Percentiles rank a stretch among this genome's conserved stretches.
phyloP scores from a whole-genome alignment of 2,329 filamentous ascomycete genomes.

The Claviceps arundinis region DNA sequence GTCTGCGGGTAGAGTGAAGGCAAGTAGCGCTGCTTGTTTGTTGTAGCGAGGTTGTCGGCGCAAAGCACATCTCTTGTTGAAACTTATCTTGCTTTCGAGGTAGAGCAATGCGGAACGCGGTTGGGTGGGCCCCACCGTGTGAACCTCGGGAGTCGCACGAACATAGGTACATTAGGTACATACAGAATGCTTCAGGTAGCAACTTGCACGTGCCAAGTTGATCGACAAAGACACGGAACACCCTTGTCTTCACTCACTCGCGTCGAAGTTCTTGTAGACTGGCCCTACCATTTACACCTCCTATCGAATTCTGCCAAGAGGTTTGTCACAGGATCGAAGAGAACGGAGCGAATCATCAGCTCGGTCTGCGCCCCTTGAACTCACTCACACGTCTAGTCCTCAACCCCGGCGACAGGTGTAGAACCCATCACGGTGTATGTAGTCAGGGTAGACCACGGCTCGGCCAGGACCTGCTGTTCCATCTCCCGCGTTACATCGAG shows the following conservation, averaged over 20 bases:
- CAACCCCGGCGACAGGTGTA: neutral
- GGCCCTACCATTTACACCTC: too few species aligned
- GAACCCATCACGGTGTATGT: neutral
- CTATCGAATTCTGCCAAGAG: too few species aligned
- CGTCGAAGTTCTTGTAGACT: too few species aligned
- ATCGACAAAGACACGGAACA: too few species aligned
- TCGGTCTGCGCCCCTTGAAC: neutral
- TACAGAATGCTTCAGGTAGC: too few species aligned
- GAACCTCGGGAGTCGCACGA: too few species aligned
- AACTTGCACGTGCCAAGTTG: too few species aligned
- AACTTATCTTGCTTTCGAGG: neutral
- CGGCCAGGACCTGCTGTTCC: neutral
- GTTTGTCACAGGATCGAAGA: neutral
- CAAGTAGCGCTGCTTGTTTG: neutral
- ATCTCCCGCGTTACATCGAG: neutral
- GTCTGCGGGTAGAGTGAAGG: neutral
- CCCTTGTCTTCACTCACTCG: too few species aligned
- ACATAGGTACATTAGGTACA: too few species aligned
- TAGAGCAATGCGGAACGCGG: too few species aligned
- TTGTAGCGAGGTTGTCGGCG: neutral
- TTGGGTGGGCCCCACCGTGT: too few species aligned
- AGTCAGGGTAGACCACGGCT: neutral
- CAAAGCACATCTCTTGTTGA: neutral
- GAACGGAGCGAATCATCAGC: neutral
- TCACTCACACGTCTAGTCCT: neutral